A percentile compares a stretch with the other conserved stretches of the same genome.
phyloP scores from a whole-genome alignment of 441 rosid species.

The Biscutella laevigata region DNA sequence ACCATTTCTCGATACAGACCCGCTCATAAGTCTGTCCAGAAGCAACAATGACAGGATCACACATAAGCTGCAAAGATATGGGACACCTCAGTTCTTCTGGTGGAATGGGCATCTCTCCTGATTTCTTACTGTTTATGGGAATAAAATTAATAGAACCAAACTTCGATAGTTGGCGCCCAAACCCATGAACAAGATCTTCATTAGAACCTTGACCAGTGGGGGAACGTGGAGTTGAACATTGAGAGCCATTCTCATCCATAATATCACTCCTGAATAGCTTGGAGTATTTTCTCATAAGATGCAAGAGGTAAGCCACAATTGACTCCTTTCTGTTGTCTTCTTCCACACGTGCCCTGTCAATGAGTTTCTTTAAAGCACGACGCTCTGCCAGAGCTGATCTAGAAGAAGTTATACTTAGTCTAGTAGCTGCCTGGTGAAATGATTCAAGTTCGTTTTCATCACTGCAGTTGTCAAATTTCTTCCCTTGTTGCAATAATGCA shows the following conservation, averaged over 20 bases:
- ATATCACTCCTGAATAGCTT: conserved; percentile 85
- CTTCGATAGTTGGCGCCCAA: conserved; percentile 81
- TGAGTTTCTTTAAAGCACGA: conserved; percentile 85
- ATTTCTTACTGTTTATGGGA: conserved; percentile 41
- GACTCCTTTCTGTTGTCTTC: conserved; percentile 97
- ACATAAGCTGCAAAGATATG: conserved; percentile 91
- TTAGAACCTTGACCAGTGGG: conserved; percentile 53
- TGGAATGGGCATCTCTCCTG: conserved; percentile 64
- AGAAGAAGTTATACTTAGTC: conserved; percentile 76
- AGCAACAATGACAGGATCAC: conserved; percentile 92
- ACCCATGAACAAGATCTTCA: conserved; percentile 52
- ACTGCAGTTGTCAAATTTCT: conserved; percentile 49
- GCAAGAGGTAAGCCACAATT: conserved; percentile 85
- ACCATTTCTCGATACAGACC: conserved; percentile 95
- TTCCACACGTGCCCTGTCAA: conserved; percentile 87
- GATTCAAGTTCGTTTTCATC: conserved; percentile 76
- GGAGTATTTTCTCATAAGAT: conserved; percentile 91
- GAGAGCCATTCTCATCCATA: conserved; percentile 85
- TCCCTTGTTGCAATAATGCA: conserved; percentile 80
- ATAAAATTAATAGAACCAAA: conserved; percentile 67
- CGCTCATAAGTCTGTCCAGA: conserved; percentile 98
- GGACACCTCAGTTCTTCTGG: conserved; percentile 98
- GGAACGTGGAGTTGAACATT: conserved; percentile 84
- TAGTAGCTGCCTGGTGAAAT: conserved; percentile 78
- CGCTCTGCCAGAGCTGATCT: conserved; percentile 87